Percentiles rank a stretch among this genome's conserved stretches.
Evolutionary conservation across 495 filamentous ascomycete species (phyloP).

Genomic region (Penicillium maclennaniae): DNA sequence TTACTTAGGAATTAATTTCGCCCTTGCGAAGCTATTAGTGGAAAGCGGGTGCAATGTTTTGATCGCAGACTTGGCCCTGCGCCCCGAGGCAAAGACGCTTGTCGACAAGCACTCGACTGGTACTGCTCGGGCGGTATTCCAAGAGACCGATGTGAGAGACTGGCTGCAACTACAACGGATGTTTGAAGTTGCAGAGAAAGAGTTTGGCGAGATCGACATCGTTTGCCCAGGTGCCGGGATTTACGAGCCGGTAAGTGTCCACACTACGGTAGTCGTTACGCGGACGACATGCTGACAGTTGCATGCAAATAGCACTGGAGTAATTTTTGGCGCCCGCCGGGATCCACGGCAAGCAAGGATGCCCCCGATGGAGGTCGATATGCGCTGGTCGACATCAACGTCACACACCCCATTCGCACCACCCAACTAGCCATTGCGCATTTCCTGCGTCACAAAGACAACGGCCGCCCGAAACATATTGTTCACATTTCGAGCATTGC

Average conservation of each 20-base stretch:
- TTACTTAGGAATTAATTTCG: slow-evolving; percentile 47
- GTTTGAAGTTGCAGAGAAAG: slow-evolving; percentile 50
- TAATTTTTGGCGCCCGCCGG: slow-evolving; percentile 66
- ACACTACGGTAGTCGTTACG: neutral
- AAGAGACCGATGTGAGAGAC: slow-evolving; percentile 57
- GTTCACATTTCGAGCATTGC: slow-evolving; percentile 62
- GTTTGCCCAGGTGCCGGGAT: slow-evolving; percentile 68
- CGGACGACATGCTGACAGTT: neutral
- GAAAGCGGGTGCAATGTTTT: slow-evolving; percentile 60
- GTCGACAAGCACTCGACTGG: slow-evolving; percentile 47
- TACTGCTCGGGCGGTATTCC: slow-evolving; percentile 53
- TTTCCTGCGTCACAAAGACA: slow-evolving; percentile 40
- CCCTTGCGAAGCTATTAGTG: slow-evolving; percentile 57
- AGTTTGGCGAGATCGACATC: slow-evolving; percentile 60
- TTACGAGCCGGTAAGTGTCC: slow-evolving; percentile 53
- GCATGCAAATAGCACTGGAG: slow-evolving; percentile 44
- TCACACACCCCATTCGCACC: slow-evolving; percentile 65
- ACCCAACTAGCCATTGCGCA: slow-evolving; percentile 62
- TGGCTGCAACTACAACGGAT: slow-evolving; percentile 58
- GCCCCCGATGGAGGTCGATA: slow-evolving; percentile 45
- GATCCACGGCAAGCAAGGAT: slow-evolving; percentile 47
- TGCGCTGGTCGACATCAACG: slow-evolving; percentile 59
- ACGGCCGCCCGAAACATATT: slow-evolving; percentile 45
- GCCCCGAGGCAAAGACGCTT: slow-evolving; percentile 57
- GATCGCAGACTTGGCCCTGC: slow-evolving; percentile 61